Evolutionary conservation across 2,329 filamentous ascomycete species (phyloP).

Genomic region (Byssoonygena ceratinophila): DNA sequence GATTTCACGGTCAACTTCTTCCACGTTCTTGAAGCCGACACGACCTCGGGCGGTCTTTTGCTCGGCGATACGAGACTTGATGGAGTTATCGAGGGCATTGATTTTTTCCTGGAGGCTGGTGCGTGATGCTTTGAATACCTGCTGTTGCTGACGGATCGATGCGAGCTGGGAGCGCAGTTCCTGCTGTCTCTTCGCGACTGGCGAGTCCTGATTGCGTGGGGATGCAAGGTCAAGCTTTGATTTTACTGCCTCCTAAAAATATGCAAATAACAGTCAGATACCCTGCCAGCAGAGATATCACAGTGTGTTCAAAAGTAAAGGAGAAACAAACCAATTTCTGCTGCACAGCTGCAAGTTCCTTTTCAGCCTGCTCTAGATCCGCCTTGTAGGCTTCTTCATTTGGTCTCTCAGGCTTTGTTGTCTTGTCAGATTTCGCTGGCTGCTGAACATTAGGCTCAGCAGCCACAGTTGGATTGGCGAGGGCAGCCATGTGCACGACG

Average conservation of each 20-base stretch:
- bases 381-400: slow-evolving; percentile 78
- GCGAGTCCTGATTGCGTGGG: slow-evolving; percentile 72
- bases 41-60: slow-evolving; percentile 76
- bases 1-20: slow-evolving; percentile 80
- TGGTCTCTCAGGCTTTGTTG: slow-evolving; percentile 66
- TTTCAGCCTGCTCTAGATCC: slow-evolving; percentile 68
- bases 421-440: slow-evolving; percentile 6
- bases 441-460: slow-evolving; percentile 29
- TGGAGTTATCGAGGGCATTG: slow-evolving; percentile 78
- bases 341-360: slow-evolving; percentile 70
- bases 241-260: slow-evolving; percentile 69
- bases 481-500: slow-evolving; percentile 33
- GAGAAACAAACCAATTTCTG: slow-evolving; percentile 50
- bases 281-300: slow-evolving; percentile 8
- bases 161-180: slow-evolving; percentile 74
- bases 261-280: not conserved
- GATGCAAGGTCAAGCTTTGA: slow-evolving; percentile 75
- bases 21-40: slow-evolving; percentile 72
- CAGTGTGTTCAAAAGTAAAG: not conserved
- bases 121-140: slow-evolving; percentile 72
- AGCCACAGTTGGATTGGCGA: slow-evolving; percentile 23
- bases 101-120: slow-evolving; percentile 74
- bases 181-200: slow-evolving; percentile 68
- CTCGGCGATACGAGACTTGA: slow-evolving; percentile 74
- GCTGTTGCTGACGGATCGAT: slow-evolving; percentile 78